Percentiles rank a stretch among this genome's conserved stretches.
Evolutionary conservation across 257 asterid genomes (phyloP).

Genomic region (Nyctanthes arbortristis): DNA sequence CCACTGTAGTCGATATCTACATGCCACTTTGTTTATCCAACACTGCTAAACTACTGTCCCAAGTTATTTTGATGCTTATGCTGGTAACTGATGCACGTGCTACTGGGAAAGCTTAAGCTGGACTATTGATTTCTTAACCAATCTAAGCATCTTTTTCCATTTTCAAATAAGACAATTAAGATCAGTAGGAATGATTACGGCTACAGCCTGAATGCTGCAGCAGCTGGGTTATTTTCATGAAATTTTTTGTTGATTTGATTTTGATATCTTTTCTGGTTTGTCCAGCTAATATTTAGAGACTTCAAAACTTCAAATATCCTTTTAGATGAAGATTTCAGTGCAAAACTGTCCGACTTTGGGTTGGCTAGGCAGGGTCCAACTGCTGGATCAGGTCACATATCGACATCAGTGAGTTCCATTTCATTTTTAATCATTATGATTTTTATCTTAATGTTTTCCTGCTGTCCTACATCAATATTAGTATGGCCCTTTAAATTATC

Average conservation of each 20-base stretch:
- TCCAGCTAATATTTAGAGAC: slow-evolving; percentile 87
- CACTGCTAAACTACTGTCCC: neutral
- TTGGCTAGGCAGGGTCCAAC: slow-evolving; percentile 94
- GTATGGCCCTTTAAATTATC: neutral
- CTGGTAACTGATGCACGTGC: neutral
- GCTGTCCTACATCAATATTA: too few species aligned
- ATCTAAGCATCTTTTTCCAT: neutral
- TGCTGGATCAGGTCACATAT: slow-evolving; percentile 73
- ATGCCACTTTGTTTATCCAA: too few species aligned
- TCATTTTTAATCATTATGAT: slow-evolving; percentile 3
- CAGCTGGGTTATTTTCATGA: slow-evolving; percentile 2
- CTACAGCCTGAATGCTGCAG: slow-evolving; percentile 10
- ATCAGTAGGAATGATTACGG: too few species aligned
- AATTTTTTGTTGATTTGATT: neutral
- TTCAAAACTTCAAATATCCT: slow-evolving; percentile 92
- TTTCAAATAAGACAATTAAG: too few species aligned
- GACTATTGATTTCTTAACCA: neutral
- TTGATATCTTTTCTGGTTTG: slow-evolving; percentile 17
- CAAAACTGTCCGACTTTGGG: slow-evolving; percentile 92
- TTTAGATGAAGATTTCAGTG: slow-evolving; percentile 76
- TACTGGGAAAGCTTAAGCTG: neutral
- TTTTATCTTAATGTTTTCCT: neutral
- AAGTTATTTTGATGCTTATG: neutral
- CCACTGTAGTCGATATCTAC: too few species aligned
- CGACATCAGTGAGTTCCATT: slow-evolving; percentile 66